Conservation (phyloP, 805 yeast species). For the Candida nitratophila region DNA sequence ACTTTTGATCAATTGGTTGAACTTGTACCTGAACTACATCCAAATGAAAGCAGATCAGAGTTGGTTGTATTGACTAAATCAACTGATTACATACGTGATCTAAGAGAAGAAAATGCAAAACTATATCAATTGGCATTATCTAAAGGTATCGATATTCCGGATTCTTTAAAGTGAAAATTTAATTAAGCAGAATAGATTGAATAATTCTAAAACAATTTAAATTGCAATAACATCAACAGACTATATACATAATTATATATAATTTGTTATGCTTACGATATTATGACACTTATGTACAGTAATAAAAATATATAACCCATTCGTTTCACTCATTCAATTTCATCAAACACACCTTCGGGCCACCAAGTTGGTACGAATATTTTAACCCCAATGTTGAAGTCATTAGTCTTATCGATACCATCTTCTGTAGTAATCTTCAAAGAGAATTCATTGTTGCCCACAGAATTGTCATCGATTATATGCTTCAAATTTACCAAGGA, state of each 20-base stretch:
- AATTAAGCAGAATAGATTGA: too few relatives aligned
- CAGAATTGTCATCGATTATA: conserved; percentile 14
- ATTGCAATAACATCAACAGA: too few relatives aligned
- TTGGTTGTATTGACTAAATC: conserved; percentile 62
- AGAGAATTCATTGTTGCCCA: conserved; percentile 15
- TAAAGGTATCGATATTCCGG: conserved; percentile 32
- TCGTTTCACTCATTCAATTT: conserved; percentile 3
- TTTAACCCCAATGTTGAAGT: conserved; percentile 34
- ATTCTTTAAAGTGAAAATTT: conserved; percentile 16
- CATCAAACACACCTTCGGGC: conserved; percentile 38
- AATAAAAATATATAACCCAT: not conserved
- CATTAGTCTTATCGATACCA: conserved; percentile 4
- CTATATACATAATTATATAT: too few relatives aligned
- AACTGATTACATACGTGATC: conserved; percentile 44
- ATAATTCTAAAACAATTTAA: too few relatives aligned
- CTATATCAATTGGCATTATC: conserved; percentile 35
- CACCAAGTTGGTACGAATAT: conserved; percentile 70
- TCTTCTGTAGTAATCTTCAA: conserved; percentile 7
- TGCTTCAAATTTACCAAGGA: conserved; percentile 45
- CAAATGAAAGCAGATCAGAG: conserved; percentile 76
- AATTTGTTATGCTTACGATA: too few relatives aligned
- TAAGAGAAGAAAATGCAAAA: conserved; percentile 42
- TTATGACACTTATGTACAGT: too few relatives aligned
- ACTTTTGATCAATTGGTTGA: conserved; percentile 73
- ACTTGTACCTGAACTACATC: conserved; percentile 64